Conservation (phyloP, 1,284 basidiomycete species). For the Sporisorium reilianum region DNA sequence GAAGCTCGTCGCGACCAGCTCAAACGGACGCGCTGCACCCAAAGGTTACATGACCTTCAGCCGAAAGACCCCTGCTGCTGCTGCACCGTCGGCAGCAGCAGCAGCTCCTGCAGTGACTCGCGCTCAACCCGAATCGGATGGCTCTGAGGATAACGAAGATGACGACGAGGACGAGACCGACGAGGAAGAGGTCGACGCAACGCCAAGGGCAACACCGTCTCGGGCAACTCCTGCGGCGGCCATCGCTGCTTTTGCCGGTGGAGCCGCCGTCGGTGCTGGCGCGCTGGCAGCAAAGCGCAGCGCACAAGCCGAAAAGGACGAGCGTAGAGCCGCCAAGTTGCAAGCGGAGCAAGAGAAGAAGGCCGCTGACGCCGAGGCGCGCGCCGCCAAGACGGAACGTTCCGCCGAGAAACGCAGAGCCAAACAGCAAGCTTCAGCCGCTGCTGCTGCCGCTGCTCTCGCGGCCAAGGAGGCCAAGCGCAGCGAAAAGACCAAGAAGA, state of each 20-base stretch:
- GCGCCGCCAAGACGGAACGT: constrained; percentile 35
- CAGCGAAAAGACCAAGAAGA: constrained; percentile 36
- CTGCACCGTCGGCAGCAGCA: constrained; percentile 14
- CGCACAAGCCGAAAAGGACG: constrained; percentile 28
- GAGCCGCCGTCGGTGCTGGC: constrained; percentile 18
- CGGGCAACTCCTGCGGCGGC: constrained; percentile 28
- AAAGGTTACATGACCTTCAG: constrained; percentile 40
- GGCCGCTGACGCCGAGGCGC: constrained; percentile 29
- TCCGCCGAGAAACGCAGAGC: constrained; percentile 36
- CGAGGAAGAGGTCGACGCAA: constrained; percentile 11
- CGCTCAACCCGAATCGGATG: constrained; percentile 12
- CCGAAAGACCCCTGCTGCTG: constrained; percentile 20
- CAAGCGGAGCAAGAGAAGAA: constrained; percentile 36
- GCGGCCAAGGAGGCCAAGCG: constrained; percentile 51
- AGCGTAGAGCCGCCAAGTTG: constrained; percentile 23
- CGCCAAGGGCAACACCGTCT: constrained; percentile 19
- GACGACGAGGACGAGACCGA: constrained; percentile 15
- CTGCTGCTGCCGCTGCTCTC: constrained; percentile 46
- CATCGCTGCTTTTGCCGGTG: constrained; percentile 24
- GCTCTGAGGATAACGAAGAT: constrained; percentile 24
- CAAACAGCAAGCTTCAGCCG: constrained; percentile 47
- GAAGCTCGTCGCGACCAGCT: constrained; percentile 22
- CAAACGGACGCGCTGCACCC: constrained; percentile 24
- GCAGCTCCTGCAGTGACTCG: constrained; percentile 6
- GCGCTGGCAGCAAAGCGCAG: constrained; percentile 26